Evolutionary conservation across 306 rosid genomes (phyloP).

Genomic region (Phaseolus lunatus): DNA sequence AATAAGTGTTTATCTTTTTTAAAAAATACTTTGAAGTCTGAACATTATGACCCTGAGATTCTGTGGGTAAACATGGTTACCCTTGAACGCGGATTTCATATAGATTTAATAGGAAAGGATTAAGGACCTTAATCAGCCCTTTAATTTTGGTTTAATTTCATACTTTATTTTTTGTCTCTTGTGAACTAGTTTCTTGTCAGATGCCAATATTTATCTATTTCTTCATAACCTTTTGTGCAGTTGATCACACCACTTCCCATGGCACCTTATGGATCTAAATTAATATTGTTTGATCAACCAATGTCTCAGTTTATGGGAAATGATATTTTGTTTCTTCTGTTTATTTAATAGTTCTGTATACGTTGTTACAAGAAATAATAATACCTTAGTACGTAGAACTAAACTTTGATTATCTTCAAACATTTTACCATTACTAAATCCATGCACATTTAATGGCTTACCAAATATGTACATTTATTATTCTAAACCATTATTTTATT

Average conservation of each 20-base stretch:
- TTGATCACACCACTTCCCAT: conserved; percentile 40
- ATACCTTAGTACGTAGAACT: not conserved
- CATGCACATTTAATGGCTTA: conserved; percentile 15
- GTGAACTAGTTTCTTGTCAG: conserved; percentile 47
- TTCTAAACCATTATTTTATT: not conserved
- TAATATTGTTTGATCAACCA: conserved; percentile 26
- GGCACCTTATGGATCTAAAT: conserved; percentile 50
- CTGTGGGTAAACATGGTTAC: conserved; percentile 32
- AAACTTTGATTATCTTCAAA: not conserved
- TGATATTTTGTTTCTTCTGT: conserved; percentile 52
- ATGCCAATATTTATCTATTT: conserved; percentile 31
- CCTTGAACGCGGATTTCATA: conserved; percentile 36
- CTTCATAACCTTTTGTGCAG: not conserved
- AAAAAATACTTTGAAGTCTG: not conserved
- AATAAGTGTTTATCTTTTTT: not conserved
- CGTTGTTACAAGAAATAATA: conserved; percentile 6
- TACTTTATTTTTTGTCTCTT: conserved; percentile 20
- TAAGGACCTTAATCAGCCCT: not conserved
- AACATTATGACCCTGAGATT: conserved; percentile 27
- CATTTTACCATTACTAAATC: not conserved
- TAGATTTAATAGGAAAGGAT: not conserved
- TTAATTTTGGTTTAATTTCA: not conserved
- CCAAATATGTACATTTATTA: not conserved
- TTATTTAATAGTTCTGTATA: conserved; percentile 4
- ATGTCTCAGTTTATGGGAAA: conserved; percentile 47